Evolutionary conservation across 139 green algal species (phyloP), one percentile per base, ranked within the genome.

Genomic region (Tetraselmis chui): DNA sequence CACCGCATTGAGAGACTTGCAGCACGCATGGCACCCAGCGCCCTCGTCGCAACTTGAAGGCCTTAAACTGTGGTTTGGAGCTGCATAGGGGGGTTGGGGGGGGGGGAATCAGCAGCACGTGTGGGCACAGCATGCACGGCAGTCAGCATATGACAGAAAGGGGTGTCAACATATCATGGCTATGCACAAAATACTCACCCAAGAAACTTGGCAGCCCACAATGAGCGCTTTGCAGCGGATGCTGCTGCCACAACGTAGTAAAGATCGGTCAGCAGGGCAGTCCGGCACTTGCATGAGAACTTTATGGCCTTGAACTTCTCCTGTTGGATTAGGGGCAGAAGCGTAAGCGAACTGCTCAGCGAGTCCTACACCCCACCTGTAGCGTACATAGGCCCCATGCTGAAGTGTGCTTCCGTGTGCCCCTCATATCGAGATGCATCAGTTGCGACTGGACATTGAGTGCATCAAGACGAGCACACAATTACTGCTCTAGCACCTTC

Each of bases 221-320:
- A 26, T 22, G 87, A 91, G 1, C 76, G 59, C 25, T 83, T 80
- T 0, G 86, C 29, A 1, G 84, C 82, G 23, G 82, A 84, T 5
- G 91, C 92, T 28, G 79, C 86, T 2, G 86, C 87, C n/a, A 96
- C 82, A 11, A 29, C 82, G 23, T 91, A 87, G 83, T 91, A 94
- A 30, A 98, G 85, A 76, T 91, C 83, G 1, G 91, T 94, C 30
- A 98, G 88, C 78, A 98, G 88, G 22, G 85, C 82, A 23, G 87
- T 78, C 0, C 94, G 81, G 59, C 92, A 88, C 27, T 82, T 82
- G 85, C 91, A 96, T 22, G 83, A 87, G 86, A 97, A 96, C 82
- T 93, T 94, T 29, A 92, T 79, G 0, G 94, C 76, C 82, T 96
- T 95, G 90, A 88, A 93, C 77, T 93, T 94, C 81, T 83, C 85